Base-by-base conservation (phyloP, 257 asterid species). In the Plantago ovata region DNA sequence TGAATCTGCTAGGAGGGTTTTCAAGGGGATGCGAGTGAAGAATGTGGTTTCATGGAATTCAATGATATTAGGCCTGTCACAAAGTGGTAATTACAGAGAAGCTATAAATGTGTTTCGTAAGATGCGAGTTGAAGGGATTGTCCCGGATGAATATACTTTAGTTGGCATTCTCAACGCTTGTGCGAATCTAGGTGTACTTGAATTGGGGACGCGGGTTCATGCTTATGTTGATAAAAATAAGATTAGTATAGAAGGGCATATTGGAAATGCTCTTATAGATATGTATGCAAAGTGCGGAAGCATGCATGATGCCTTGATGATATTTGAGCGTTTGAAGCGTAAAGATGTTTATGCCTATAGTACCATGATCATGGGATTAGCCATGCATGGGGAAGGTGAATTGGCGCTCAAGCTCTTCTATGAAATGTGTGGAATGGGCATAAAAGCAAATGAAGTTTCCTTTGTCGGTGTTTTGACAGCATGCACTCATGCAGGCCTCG, bases 31-130 rank as follows among this genome's bases (percentile, higher is more conserved):
- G 61, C 76, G 64, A 8, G 54, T 76, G 28, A 88, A 77, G 67
- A 76, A 76, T 59, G 80, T 70, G 42, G 69, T 70, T 63, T 73
- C 82, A 41, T 79, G 82, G 82, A 89, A 94, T 20, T 77, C 88
- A 54, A 85, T 87, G 93, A 68, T 81, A 42, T 81, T 88, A 23
- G 85, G 94, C 56, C 81, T 83, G 77, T 93, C 81, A 50, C 96
- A 83, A 16, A 83, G 81, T 62, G 78, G 75, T 66, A 67, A 88
- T 62, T 88, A 83, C n/a, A 85, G 83, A 63, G 95, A 83, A 73
- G 95, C 94, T 2, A 46, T 88, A 62, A 63, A 66, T 7, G 38
- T 88, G 75, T 83, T 88, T 66, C 72, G 90, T 68, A 53, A 74
- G 59, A 81, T 88, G 94, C 94, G 85, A 60, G 56, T 22, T 19